Evolutionary conservation across 2,329 filamentous ascomycete genomes (phyloP).

Genomic region (Ophiosphaerella korrae): DNA sequence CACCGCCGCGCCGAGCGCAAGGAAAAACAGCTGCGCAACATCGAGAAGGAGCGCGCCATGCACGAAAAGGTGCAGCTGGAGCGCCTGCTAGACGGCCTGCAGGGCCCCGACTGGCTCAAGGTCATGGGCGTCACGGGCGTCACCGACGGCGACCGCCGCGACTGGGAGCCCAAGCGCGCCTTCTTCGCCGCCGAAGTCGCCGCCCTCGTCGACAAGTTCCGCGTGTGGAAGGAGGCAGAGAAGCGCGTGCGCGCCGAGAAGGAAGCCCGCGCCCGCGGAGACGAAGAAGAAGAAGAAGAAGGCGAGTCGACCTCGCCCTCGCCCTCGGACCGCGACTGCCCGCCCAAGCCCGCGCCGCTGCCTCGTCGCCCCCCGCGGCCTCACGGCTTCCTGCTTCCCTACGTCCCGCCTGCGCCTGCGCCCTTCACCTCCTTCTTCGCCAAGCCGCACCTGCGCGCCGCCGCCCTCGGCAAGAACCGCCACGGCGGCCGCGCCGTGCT

Average conservation of each 20-base stretch:
- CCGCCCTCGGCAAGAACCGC: slow-evolving; percentile 74
- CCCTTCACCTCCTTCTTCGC: slow-evolving; percentile 85
- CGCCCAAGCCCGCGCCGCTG: slow-evolving; percentile 43
- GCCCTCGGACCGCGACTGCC: slow-evolving; percentile 48
- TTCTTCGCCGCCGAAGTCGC: slow-evolving; percentile 86
- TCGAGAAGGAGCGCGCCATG: slow-evolving; percentile 68
- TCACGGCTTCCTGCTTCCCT: slow-evolving; percentile 39
- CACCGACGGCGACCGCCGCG: slow-evolving; percentile 83
- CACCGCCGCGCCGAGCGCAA: slow-evolving; percentile 67
- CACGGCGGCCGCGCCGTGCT: slow-evolving; percentile 65
- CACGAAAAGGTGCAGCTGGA: slow-evolving; percentile 71
- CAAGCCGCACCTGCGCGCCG: slow-evolving; percentile 78
- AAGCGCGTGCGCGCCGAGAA: slow-evolving; percentile 79
- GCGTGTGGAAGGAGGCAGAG: slow-evolving; percentile 86
- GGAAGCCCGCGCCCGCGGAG: slow-evolving; percentile 64
- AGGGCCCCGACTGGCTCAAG: slow-evolving; percentile 90
- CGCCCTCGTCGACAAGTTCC: slow-evolving; percentile 83
- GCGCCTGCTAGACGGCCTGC: slow-evolving; percentile 76
- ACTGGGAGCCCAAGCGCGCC: slow-evolving; percentile 82
- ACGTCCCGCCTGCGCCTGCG: slow-evolving; percentile 42
- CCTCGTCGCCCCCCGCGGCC: slow-evolving; percentile 39
- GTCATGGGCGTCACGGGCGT: slow-evolving; percentile 87
- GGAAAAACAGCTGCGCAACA: slow-evolving; percentile 71
- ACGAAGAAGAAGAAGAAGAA: too few relatives aligned
- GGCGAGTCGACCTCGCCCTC: slow-evolving; percentile 43